Conservation (phyloP, 2,329 filamentous ascomycete species). For the Dactylonectria macrodidyma region DNA sequence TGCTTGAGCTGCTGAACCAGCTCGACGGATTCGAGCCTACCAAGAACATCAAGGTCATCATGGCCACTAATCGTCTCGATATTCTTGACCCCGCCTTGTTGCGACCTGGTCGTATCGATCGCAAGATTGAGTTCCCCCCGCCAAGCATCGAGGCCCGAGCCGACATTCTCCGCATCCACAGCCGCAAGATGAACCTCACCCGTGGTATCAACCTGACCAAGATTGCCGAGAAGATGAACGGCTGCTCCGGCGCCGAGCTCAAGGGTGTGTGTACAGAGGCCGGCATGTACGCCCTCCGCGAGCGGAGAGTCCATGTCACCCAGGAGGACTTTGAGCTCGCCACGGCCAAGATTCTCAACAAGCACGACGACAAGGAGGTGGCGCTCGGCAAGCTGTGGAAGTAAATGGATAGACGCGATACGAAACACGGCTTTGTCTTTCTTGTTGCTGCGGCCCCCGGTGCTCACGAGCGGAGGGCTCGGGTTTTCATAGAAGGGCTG, state of each 20-base stretch:
- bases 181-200: constrained; percentile 97
- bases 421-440: constrained; percentile 37
- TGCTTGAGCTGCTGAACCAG: constrained; percentile 98
- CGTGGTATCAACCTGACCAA: constrained; percentile 97
- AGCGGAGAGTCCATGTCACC: constrained; percentile 96
- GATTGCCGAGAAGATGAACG: constrained; percentile 99
- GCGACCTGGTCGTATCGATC: constrained; percentile 96
- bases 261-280: constrained; percentile 99
- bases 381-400: constrained; percentile 87
- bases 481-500: constrained; percentile 47
- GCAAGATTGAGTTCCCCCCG: constrained; percentile 99
- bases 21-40: constrained; percentile 98
- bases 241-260: constrained; percentile 95
- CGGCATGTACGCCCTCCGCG: constrained; percentile 96
- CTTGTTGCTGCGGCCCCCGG: constrained; percentile 42
- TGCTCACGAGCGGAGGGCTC: constrained; percentile 36
- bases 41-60: constrained; percentile 99
- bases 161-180: constrained; percentile 98
- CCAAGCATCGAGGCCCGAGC: constrained; percentile 96
- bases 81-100: constrained; percentile 96
- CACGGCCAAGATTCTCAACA: constrained; percentile 99
- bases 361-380: constrained; percentile 98
- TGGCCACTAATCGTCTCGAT: constrained; percentile 98
- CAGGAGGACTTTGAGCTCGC: constrained; percentile 99
- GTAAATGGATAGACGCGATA: constrained; percentile 47